Evolutionary conservation across 306 rosid genomes (phyloP).

Genomic region (Lagenaria siceraria): DNA sequence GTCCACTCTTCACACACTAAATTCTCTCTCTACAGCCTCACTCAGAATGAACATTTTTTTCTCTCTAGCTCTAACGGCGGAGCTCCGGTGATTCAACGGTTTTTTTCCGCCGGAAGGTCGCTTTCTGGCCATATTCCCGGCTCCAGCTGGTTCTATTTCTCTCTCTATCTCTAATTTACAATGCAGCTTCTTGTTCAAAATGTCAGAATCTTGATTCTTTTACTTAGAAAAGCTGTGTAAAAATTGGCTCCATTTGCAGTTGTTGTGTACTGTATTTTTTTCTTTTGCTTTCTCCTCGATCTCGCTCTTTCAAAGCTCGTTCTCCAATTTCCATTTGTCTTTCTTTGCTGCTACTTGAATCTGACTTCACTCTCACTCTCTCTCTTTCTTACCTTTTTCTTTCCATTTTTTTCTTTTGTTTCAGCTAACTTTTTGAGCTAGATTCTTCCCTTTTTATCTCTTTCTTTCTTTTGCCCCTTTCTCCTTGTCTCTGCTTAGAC

Average conservation of each 20-base stretch:
- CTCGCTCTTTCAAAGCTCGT: constrained; percentile 12
- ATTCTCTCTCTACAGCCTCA: not conserved
- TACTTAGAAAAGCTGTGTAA: constrained; percentile 3
- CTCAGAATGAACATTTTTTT: not conserved
- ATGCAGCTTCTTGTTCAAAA: not conserved
- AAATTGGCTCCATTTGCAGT: constrained; percentile 6
- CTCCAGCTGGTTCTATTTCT: not conserved
- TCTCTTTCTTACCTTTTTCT: not conserved
- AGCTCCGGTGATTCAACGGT: not conserved
- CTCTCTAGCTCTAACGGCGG: not conserved
- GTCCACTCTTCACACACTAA: not conserved
- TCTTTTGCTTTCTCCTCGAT: constrained; percentile 10
- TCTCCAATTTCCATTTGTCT: not conserved
- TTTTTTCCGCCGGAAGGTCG: not conserved
- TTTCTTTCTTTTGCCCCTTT: constrained; percentile 7
- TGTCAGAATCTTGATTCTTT: constrained; percentile 13
- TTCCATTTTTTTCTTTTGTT: not conserved
- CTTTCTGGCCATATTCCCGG: not conserved
- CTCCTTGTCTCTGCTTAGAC: not conserved
- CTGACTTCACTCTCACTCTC: constrained; percentile 14
- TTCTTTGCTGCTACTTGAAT: constrained; percentile 21
- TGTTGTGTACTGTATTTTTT: not conserved
- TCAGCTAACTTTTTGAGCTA: not conserved
- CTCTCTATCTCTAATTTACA: not conserved
- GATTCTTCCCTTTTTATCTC: constrained; percentile 9